Evolutionary conservation across 306 rosid species (phyloP), one percentile per base, ranked within the genome.

Genomic region (Vicia villosa): DNA sequence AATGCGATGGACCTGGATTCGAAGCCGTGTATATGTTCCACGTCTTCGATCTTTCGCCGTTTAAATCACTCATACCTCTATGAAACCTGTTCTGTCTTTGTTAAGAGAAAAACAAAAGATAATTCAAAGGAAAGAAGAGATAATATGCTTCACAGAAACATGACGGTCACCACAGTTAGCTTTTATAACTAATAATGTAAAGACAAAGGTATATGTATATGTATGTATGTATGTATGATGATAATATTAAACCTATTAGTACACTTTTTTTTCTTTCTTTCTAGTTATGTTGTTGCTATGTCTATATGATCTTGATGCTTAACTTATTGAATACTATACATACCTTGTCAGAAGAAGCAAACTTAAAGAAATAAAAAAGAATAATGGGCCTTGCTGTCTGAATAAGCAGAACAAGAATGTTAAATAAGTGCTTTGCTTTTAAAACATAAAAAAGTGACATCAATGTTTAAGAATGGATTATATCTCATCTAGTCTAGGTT

Each of bases 261-360:
- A 66, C 74, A 22, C 84, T 73, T 81, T 56, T 50, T 38, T 38
- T 4, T 24, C 3, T 24, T 22, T 22, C 2, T 22, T 78, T 79
- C 56, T 50, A 76, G 69, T 73, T 73, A 60, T 59, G 42, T 58
- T 83, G 77, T 83, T 79, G 68, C 73, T 70, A 72, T 84, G 78
- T 69, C 78, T 67, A 85, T 67, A 85, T 82, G 81, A 82, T 74
- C 84, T 67, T 77, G 89, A 88, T 88, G 89, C 95, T 84, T 89
- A 85, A 79, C 96, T 91, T 85, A 83, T 81, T 83, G 84, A 79
- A 83, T 86, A 88, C 97, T 88, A 82, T 84, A 50, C 57, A 50
- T 52, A 83, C 89, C 86, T 83, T 91, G 91, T 85, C 93, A 86
- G 91, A 77, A 78, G 91, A 86, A 85, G 81, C 88, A 85, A 86